Evolutionary conservation across 305 asterid genomes (phyloP), one percentile per base, ranked within the genome.

Genomic region (Fraxinus nigra): DNA sequence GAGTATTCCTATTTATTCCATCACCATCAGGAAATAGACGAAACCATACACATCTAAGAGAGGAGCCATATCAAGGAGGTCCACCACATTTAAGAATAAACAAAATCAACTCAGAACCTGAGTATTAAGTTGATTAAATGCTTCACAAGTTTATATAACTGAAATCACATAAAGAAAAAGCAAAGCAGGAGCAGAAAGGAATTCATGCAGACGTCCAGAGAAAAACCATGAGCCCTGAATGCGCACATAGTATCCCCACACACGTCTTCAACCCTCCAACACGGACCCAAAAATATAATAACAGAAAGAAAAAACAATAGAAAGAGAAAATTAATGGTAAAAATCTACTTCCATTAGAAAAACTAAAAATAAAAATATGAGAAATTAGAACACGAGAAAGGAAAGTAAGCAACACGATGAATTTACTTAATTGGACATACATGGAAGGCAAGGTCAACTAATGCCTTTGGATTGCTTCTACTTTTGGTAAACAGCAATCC

Each of bases 391-490:
- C 13, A 32, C 3, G 4, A 8, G 5, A 76, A 75, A 76, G 11
- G 63, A 13, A 38, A 54, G 33, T 34, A 48, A 56, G 18, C 85
- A 7, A 78, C 43, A 72, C 35, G 22, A 46, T 18, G 69, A 65
- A 59, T 59, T 81, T 7, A 76, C 46, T 30, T 33, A 35, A 83
- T 69, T 14, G 20, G 77, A 72, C 92, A 81, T 92, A 92, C 95
- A 86, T 94, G 95, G 81, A 91, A 90, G 35, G 93, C 89, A 74
- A 91, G 89, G 87, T 93, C 95, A 48, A 91, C 93, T 83, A 91
- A 78, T 59, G 97, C 90, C 46, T 94, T 89, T 85, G 90, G 95
- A 87, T 87, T 89, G 92, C 94, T 84, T 76, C 95, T 93, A 82
- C 90, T 90, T 83, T 93, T 93, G 51, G 97, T 89, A 82, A 93